These are phyloP conservation scores for Wakefieldia striispora DNA, from an alignment of 768 basidiomycete species.

Conservation along the genomic window DNA sequence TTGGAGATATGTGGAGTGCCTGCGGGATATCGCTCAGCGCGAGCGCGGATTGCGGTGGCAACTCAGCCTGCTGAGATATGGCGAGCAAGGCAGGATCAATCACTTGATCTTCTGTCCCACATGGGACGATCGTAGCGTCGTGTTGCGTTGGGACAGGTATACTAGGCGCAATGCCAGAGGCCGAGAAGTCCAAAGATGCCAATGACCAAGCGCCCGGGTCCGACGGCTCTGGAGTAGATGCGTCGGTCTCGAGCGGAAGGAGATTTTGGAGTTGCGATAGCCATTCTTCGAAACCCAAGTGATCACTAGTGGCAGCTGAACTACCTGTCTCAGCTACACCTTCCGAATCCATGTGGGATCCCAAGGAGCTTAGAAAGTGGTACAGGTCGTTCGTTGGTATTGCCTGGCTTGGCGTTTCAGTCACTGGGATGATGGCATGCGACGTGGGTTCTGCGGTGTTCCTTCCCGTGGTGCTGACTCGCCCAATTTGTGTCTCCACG, in stretches of 20 bases:
- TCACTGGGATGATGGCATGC: background rate
- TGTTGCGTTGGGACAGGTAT: background rate
- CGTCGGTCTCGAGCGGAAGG: constrained; percentile 25
- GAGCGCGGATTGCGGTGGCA: background rate
- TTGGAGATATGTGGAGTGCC: constrained; percentile 2
- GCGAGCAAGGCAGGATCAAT: constrained; percentile 35
- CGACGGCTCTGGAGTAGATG: constrained; percentile 5
- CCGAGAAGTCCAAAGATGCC: background rate
- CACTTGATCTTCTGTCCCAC: constrained; percentile 17
- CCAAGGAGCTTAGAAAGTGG: constrained; percentile 39
- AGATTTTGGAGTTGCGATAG: constrained; percentile 49
- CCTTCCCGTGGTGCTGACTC: background rate
- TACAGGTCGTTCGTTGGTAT: constrained; percentile 25
- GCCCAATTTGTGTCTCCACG: constrained; percentile 11
- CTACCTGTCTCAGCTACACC: constrained; percentile 8
- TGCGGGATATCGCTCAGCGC: background rate
- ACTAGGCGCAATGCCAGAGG: background rate
- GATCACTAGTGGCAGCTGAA: constrained; percentile 29
- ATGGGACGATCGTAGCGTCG: background rate
- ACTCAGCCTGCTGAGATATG: constrained; percentile 19
- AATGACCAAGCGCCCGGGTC: constrained; percentile 4
- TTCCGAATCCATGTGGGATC: constrained; percentile 20
- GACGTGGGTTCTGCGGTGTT: background rate
- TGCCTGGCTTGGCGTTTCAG: background rate
- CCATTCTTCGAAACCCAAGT: constrained; percentile 47